These are phyloP conservation scores for Taphrina pruni DNA, from an alignment of 1,139 yeast genomes.

Conservation along the genomic window DNA sequence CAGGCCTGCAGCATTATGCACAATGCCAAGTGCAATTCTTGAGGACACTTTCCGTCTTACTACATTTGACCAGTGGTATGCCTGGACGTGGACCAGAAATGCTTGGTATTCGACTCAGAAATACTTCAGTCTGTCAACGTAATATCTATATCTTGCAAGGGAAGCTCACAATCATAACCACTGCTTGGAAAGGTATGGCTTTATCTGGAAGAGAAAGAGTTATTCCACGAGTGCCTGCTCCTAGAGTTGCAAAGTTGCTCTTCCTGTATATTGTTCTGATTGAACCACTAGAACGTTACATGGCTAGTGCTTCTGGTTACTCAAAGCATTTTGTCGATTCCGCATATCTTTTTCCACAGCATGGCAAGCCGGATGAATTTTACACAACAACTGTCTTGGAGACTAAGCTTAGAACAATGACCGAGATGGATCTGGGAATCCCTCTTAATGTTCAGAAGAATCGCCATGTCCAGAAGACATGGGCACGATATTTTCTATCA, in stretches of 20 bases:
- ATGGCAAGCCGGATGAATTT: conserved; percentile 6
- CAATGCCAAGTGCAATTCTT: not conserved
- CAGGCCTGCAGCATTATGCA: not conserved
- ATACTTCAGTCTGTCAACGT: not conserved
- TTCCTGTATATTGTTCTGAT: not conserved
- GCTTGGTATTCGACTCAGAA: not conserved
- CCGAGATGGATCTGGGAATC: not conserved
- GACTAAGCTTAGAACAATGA: not conserved
- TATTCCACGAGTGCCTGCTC: not conserved
- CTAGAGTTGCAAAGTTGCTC: not conserved
- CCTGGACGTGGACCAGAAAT: conserved; percentile 11
- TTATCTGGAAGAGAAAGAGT: not conserved
- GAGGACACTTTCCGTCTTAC: not conserved
- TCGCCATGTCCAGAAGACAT: conserved; percentile 2
- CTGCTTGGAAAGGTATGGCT: not conserved
- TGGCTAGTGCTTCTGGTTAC: not conserved
- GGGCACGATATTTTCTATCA: not conserved
- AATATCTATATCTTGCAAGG: conserved; percentile 1
- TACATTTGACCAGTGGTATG: conserved; percentile 6
- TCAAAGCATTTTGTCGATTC: not conserved
- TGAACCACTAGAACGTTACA: conserved; percentile 4
- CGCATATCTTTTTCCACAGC: conserved; percentile 1
- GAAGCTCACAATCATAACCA: not conserved
- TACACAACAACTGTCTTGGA: conserved; percentile 4
- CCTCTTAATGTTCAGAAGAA: not conserved